Evolutionary conservation across 495 filamentous ascomycete species (phyloP), one percentile per base, ranked within the genome.

Genomic region (Friedmanniomyces endolithicus): DNA sequence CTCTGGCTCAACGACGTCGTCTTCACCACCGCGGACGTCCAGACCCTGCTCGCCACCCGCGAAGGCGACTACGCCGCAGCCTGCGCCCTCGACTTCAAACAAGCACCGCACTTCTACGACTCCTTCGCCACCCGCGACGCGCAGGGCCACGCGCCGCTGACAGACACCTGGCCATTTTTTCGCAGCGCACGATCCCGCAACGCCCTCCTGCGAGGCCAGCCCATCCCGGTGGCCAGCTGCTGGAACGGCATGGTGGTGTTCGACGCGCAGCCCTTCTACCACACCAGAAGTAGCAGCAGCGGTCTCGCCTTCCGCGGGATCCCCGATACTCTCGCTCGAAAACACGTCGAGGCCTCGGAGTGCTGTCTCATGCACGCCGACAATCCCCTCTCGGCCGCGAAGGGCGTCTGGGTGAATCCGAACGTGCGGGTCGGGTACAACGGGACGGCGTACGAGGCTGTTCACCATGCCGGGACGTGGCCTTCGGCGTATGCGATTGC

Each of bases 71-170:
- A 90, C 58, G 86, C 84, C 3, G 87, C 88, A 0, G 86, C 85
- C 16, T 95, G 88, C 67, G 78, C 85, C 0, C 69, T 94, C 55
- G 88, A 95, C 64, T 92, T 88, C 62, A 69, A 74, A 11, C 76
- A 77, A 29, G 80, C 84, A 0, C 82, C 85, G 2, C 34, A 60
- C 2, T 89, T 82, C 70, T 90, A 92, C 68, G 88, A 94, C 63
- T 89, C 86, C 1, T 92, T 94, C 64, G 88, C 88, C 19, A 73
- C 90, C 6, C 83, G 88, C 1, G 88, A 94, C 64, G 68, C 71
- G 8, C 58, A 71, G 2, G 88, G 87, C 44, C 66, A 78, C 51
- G 78, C 82, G 52, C 70, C 76, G 16, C 67, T 81, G 8, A 78
- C 79, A 54, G 74, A 79, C 53, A 83, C 75, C 22, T 94, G 84